A percentile compares a stretch with the other conserved stretches of the same genome.
These are phyloP conservation scores for Candida yuanshanica DNA, from an alignment of 805 yeast species.

Conservation along the genomic window DNA sequence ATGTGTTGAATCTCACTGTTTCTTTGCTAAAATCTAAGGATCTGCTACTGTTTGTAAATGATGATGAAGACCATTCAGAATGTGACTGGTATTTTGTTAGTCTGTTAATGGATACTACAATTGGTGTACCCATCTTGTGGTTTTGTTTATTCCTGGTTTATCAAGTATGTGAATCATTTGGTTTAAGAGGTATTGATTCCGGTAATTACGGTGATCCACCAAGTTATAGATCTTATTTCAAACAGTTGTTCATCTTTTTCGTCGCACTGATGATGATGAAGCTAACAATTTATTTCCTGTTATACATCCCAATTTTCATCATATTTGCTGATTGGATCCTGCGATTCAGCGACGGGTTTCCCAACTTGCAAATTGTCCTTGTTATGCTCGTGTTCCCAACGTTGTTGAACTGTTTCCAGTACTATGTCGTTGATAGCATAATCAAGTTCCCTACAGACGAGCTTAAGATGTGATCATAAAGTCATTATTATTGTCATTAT, in stretches of 20 bases:
- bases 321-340: slow-evolving; percentile 65
- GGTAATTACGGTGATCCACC: slow-evolving; percentile 61
- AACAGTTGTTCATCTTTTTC: slow-evolving; percentile 68
- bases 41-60: slow-evolving; percentile 16
- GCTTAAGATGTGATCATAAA: background rate
- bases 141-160: slow-evolving; percentile 47
- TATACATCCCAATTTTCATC: slow-evolving; percentile 64
- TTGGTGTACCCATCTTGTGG: slow-evolving; percentile 85
- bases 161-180: slow-evolving; percentile 27
- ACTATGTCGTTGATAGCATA: slow-evolving; percentile 65
- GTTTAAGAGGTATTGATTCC: slow-evolving; percentile 38
- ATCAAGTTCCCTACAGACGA: slow-evolving; percentile 35
- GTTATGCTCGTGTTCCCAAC: slow-evolving; percentile 83
- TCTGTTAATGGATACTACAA: slow-evolving; percentile 83
- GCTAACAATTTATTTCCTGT: slow-evolving; percentile 46
- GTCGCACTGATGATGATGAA: slow-evolving; percentile 62
- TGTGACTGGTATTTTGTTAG: slow-evolving; percentile 95
- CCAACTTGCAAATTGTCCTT: slow-evolving; percentile 76
- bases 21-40: slow-evolving; percentile 49
- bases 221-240: slow-evolving; percentile 53
- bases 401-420: slow-evolving; percentile 67
- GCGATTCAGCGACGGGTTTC: slow-evolving; percentile 78
- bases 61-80: slow-evolving; percentile 53
- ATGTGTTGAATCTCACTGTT: slow-evolving; percentile 65
- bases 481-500: too few relatives aligned